Percentiles rank a stretch among this genome's conserved stretches.
These are phyloP conservation scores for Paramecium primaurelia DNA, from an alignment of 73 alveolate species.

Conservation along the genomic window DNA sequence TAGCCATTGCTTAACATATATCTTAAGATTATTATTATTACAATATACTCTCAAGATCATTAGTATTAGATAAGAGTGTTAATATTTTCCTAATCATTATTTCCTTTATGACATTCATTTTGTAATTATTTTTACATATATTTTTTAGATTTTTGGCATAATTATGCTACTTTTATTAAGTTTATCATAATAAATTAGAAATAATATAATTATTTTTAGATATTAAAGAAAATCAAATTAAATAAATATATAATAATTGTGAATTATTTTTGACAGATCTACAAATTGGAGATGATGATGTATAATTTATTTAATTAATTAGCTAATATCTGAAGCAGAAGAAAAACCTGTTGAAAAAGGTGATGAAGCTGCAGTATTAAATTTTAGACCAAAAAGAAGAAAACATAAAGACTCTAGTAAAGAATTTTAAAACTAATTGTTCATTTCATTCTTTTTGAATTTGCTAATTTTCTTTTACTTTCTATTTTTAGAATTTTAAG, in stretches of 20 bases:
- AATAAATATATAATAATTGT: slow-evolving; percentile 27
- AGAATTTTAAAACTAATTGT: not conserved
- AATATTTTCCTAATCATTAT: not conserved
- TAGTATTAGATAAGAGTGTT: not conserved
- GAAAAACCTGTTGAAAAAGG: slow-evolving; percentile 26
- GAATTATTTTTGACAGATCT: slow-evolving; percentile 51
- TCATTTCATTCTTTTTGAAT: not conserved
- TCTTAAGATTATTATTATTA: slow-evolving; percentile 13
- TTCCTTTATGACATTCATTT: not conserved
- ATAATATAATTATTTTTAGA: slow-evolving; percentile 48
- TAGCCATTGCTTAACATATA: not conserved
- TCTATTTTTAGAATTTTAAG: not conserved
- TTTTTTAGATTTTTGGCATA: not conserved
- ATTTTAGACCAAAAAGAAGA: slow-evolving; percentile 26
- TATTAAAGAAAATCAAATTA: slow-evolving; percentile 23
- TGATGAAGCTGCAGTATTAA: slow-evolving; percentile 24
- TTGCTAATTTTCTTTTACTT: not conserved
- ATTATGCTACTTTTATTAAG: not conserved
- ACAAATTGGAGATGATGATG: slow-evolving; percentile 61
- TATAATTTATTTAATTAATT: not conserved
- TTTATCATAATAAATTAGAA: not conserved
- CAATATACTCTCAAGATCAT: not conserved
- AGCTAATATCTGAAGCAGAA: slow-evolving; percentile 38
- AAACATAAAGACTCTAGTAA: slow-evolving; percentile 42
- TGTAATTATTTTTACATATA: not conserved